phyloP scores from a whole-genome alignment of 305 asterid genomes.

The Fraxinus floribunda region DNA sequence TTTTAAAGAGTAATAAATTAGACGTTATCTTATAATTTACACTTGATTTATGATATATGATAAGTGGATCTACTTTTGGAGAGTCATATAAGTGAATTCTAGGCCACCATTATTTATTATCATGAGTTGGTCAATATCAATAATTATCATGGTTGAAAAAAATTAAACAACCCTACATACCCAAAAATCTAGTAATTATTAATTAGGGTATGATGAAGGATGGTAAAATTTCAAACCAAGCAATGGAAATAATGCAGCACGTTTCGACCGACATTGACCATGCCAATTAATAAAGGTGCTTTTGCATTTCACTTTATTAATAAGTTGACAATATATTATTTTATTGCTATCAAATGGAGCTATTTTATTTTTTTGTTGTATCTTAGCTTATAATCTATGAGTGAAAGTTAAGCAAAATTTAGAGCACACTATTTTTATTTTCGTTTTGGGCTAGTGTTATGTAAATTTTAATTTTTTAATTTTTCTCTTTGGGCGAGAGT shows the following conservation, averaged over 20 bases:
- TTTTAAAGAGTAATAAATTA: neutral
- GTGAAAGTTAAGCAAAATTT: neutral
- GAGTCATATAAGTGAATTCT: constrained; percentile 14
- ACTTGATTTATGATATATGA: neutral
- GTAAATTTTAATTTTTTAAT: too few relatives aligned
- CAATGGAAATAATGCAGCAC: constrained; percentile 28
- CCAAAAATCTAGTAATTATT: constrained; percentile 14
- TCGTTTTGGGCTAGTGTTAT: neutral
- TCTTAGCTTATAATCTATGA: neutral
- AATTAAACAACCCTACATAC: neutral
- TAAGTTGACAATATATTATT: neutral
- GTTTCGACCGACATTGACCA: constrained; percentile 36
- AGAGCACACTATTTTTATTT: neutral
- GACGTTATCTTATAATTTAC: neutral
- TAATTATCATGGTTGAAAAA: constrained; percentile 35
- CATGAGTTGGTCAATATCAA: constrained; percentile 22
- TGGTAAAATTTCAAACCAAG: constrained; percentile 18
- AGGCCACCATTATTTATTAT: constrained; percentile 7
- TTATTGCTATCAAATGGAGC: neutral
- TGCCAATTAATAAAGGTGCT: constrained; percentile 24
- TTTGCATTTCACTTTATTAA: constrained; percentile 4
- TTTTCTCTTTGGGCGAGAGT: neutral
- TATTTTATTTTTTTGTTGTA: neutral
- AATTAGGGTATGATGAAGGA: constrained; percentile 6
- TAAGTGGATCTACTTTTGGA: neutral